phyloP scores from a whole-genome alignment of 1,284 basidiomycete species.

The Ganoderma meredithae region DNA sequence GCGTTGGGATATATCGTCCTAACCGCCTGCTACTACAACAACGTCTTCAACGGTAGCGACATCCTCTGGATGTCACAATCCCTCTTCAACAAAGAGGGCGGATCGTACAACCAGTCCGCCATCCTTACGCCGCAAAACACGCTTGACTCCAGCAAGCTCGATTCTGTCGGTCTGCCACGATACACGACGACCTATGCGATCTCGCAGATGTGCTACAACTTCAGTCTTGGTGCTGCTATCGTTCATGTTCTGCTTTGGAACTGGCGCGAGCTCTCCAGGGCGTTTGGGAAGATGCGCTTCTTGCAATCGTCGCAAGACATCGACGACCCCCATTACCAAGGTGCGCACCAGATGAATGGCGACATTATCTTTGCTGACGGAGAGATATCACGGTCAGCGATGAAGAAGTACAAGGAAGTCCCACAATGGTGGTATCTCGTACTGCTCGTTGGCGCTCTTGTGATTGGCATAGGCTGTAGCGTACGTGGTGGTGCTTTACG shows the following conservation, averaged over 20 bases:
- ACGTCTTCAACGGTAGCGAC: constrained; percentile 56
- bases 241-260: constrained; percentile 60
- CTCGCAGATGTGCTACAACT: constrained; percentile 58
- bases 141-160: constrained; percentile 50
- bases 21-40: constrained; percentile 55
- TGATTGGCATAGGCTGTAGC: constrained; percentile 60
- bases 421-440: constrained; percentile 60
- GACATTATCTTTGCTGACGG: neutral
- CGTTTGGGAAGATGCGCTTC: constrained; percentile 53
- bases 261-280: constrained; percentile 53
- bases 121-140: constrained; percentile 52
- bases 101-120: constrained; percentile 52
- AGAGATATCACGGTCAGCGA: constrained; percentile 38
- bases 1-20: constrained; percentile 55
- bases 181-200: constrained; percentile 60
- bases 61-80: constrained; percentile 59
- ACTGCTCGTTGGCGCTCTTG: constrained; percentile 56
- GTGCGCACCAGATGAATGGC: constrained; percentile 31
- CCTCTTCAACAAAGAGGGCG: constrained; percentile 51
- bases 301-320: constrained; percentile 48
- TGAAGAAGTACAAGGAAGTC: constrained; percentile 61
- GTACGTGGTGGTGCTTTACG: constrained; percentile 32
- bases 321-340: constrained; percentile 56
- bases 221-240: constrained; percentile 56
- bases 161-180: constrained; percentile 50